phyloP scores from a whole-genome alignment of 805 yeast species.

The Candida verbasci region DNA sequence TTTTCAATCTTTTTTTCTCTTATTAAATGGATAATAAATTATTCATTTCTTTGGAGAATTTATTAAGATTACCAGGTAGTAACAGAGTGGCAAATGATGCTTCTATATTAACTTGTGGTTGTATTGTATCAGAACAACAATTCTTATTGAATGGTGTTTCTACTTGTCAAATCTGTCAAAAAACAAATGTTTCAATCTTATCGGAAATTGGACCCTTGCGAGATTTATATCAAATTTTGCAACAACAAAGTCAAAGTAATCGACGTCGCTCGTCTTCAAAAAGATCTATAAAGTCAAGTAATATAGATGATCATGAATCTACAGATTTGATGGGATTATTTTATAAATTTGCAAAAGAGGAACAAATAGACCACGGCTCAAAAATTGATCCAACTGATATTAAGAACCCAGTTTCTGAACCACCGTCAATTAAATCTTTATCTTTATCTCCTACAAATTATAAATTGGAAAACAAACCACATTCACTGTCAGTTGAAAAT shows the following conservation, averaged over 20 bases:
- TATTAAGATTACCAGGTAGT: constrained; percentile 21
- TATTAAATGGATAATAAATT: constrained; percentile 11
- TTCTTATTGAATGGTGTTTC: constrained; percentile 12
- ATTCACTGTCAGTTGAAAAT: too few relatives aligned
- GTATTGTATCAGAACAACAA: constrained; percentile 31
- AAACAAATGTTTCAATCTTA: constrained; percentile 17
- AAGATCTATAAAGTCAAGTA: constrained; percentile 11
- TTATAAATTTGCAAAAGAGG: constrained; percentile 39
- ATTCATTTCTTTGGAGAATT: constrained; percentile 15
- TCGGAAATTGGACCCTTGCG: constrained; percentile 30
- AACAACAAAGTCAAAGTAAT: too few relatives aligned
- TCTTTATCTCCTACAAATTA: constrained; percentile 14
- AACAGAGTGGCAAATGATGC: constrained; percentile 23
- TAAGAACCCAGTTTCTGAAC: constrained; percentile 2
- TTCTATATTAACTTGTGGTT: constrained; percentile 37
- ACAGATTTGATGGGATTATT: constrained; percentile 33
- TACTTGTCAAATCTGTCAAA: constrained; percentile 23
- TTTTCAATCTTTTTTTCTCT: neutral
- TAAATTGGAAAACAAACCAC: too few relatives aligned
- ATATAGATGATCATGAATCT: constrained; percentile 12
- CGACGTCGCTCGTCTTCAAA: too few relatives aligned
- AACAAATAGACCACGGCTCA: constrained; percentile 13
- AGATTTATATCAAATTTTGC: constrained; percentile 24
- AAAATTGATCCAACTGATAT: constrained; percentile 10
- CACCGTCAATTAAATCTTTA: neutral